A percentile compares a stretch with the other conserved stretches of the same genome.
Conservation (phyloP, 768 basidiomycete species). For the Boletus rubroflammeus region DNA sequence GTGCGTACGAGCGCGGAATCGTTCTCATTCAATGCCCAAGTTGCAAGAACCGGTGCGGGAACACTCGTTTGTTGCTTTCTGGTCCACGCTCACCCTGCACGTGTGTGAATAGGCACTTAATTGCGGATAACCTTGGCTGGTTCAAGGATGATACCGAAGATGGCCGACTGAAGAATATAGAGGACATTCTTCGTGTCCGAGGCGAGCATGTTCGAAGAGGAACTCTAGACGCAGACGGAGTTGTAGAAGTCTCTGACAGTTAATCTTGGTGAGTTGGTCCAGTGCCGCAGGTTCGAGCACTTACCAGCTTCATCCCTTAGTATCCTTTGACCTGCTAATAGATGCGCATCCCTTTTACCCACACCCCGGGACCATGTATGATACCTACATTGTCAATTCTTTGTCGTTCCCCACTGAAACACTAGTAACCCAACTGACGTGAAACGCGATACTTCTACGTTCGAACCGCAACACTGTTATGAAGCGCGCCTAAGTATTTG, state of each 20-base stretch:
- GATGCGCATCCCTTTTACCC: neutral
- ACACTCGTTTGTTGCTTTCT: neutral
- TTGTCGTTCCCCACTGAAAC: neutral
- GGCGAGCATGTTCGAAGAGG: slow-evolving; percentile 72
- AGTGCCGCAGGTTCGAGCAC: neutral
- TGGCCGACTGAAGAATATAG: slow-evolving; percentile 73
- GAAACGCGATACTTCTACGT: neutral
- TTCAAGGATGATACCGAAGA: slow-evolving; percentile 79
- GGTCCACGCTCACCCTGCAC: neutral
- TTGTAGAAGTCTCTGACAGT: slow-evolving; percentile 50
- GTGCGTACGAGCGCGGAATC: slow-evolving; percentile 82
- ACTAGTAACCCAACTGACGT: neutral
- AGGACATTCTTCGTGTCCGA: slow-evolving; percentile 72
- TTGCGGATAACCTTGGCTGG: slow-evolving; percentile 91
- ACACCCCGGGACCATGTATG: slow-evolving; percentile 2
- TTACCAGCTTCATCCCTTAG: neutral
- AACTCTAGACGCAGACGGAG: slow-evolving; percentile 43
- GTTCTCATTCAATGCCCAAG: slow-evolving; percentile 90
- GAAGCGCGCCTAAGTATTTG: neutral
- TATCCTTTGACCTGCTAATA: neutral
- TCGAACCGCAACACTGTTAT: neutral
- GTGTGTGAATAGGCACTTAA: slow-evolving; percentile 55
- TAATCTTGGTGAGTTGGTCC: slow-evolving; percentile 11
- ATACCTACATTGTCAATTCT: slow-evolving; percentile 3
- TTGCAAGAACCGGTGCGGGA: slow-evolving; percentile 76